Base-by-base conservation (phyloP, 2,329 filamentous ascomycete species). In the Hymenoscyphus albidus region DNA sequence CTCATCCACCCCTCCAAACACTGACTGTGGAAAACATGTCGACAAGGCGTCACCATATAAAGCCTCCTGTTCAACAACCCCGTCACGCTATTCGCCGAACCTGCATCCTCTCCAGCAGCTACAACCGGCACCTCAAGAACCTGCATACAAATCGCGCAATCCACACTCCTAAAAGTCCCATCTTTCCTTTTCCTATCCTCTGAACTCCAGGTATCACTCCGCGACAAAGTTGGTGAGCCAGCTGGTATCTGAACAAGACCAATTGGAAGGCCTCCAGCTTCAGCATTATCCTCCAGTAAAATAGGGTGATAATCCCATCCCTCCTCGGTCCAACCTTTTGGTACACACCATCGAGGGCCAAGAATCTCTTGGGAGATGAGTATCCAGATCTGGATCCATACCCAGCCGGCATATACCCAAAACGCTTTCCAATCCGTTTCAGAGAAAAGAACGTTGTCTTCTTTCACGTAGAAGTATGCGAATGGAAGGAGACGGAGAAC, bases 1-100 rank as follows among this genome's bases (percentile, higher is more conserved):
- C 91, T 85, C 90, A 99, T 95, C 95, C 95, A 98, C 48, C 92
- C 93, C 78, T 98, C 94, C 70, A 99, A 79, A 77, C 95, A 99
- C 39, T 84, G 81, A 64, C 88, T 95, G 75, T 99, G 95, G 76
- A 99, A 99, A 59, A 98, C 93, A 79, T 99, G 95, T 63, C 93
- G 82, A 77, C 95, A 99, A 58, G 95, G 95, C 64, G 95, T 99
- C 27, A 98, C 92, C 95, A 99, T 99, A 78, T 98, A 98, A 71
- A 85, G 83, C 59, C 93, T 85, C 66, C 94, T 82, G 39, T 91
- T 90, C 70, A 98, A 82, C 63, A 97, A 85, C 38, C 88, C 88
- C 0, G 86, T 80, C 64, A 88, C 83, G 39, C 85, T 83, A 56
- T 78, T 78, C 14, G 76, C 75, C 3, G 67, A 63, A 0, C 75